Evolutionary conservation across 169 alveolate genomes (phyloP).

Genomic region (Babesia caballi): DNA sequence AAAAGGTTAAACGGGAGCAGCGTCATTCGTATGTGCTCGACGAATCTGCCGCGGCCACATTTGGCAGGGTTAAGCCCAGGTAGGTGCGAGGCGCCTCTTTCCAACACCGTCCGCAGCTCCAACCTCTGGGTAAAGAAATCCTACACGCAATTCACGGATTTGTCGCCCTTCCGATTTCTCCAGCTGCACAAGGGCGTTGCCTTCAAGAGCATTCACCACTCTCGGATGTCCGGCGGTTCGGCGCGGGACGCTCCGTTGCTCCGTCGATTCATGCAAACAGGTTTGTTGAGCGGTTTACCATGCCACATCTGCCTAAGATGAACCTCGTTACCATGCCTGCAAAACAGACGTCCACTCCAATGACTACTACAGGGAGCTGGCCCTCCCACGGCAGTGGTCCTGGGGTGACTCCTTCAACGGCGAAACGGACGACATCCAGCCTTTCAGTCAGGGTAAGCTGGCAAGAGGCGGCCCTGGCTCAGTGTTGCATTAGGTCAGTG

Average conservation of each 20-base stretch:
- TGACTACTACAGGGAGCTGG: conserved; percentile 32
- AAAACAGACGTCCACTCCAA: neutral
- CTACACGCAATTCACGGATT: conserved; percentile 14
- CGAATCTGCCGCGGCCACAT: neutral
- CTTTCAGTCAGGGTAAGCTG: conserved; percentile 35
- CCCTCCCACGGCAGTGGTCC: conserved; percentile 68
- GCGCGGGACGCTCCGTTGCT: neutral
- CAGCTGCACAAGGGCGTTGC: conserved; percentile 61
- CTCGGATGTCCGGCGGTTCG: neutral
- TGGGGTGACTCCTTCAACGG: conserved; percentile 80
- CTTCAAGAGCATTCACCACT: conserved; percentile 19
- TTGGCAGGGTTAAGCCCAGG: conserved; percentile 9
- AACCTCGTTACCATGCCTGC: neutral
- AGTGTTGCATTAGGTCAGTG: conserved; percentile 78
- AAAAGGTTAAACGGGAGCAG: conserved; percentile 24
- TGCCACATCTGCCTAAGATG: neutral
- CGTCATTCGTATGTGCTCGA: conserved; percentile 25
- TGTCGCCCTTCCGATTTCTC: conserved; percentile 55
- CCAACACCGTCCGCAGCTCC: neutral
- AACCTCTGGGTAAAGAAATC: conserved; percentile 17
- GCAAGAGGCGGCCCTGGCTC: conserved; percentile 76
- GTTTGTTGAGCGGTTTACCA: neutral
- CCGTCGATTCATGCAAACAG: conserved; percentile 12
- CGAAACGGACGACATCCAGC: conserved; percentile 39
- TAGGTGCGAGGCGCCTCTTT: neutral